These are phyloP conservation scores for Blastocystis sp. DNA, from an alignment of 352 stramenopile species.

Conservation along the genomic window DNA sequence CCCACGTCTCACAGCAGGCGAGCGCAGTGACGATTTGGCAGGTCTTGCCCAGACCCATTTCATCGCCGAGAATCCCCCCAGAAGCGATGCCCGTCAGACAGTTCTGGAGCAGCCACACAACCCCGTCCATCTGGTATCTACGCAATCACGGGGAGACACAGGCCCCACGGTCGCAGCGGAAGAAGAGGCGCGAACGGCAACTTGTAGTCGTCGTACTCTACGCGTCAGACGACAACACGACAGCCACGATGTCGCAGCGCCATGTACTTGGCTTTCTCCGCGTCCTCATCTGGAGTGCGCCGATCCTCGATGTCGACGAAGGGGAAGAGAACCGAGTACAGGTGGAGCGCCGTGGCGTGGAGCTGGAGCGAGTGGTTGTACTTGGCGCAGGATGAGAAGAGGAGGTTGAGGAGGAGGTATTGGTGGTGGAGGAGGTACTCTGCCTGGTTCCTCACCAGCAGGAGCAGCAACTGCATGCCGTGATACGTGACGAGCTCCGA, in stretches of 20 bases:
- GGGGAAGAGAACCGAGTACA: neutral
- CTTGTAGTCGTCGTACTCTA: slow-evolving; percentile 36
- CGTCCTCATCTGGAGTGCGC: neutral
- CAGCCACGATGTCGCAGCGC: neutral
- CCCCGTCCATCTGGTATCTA: slow-evolving; percentile 58
- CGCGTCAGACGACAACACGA: neutral
- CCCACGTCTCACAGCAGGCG: neutral
- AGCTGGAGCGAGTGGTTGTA: neutral
- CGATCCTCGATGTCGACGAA: neutral
- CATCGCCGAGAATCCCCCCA: slow-evolving; percentile 46
- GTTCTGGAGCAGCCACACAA: slow-evolving; percentile 46
- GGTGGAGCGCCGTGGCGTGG: neutral
- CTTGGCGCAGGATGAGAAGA: neutral
- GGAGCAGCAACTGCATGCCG: neutral
- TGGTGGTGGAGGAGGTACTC: neutral
- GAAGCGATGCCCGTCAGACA: slow-evolving; percentile 47
- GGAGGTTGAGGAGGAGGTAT: neutral
- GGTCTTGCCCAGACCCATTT: slow-evolving; percentile 63
- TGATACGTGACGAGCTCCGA: neutral
- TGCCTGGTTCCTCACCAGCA: neutral
- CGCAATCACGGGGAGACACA: neutral
- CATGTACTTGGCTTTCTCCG: neutral
- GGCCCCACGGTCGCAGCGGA: slow-evolving; percentile 25
- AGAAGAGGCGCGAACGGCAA: slow-evolving; percentile 34
- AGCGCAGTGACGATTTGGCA: slow-evolving; percentile 6